Base-by-base conservation (phyloP, 495 filamentous ascomycete species). In the Friedmanniomyces endolithicus region DNA sequence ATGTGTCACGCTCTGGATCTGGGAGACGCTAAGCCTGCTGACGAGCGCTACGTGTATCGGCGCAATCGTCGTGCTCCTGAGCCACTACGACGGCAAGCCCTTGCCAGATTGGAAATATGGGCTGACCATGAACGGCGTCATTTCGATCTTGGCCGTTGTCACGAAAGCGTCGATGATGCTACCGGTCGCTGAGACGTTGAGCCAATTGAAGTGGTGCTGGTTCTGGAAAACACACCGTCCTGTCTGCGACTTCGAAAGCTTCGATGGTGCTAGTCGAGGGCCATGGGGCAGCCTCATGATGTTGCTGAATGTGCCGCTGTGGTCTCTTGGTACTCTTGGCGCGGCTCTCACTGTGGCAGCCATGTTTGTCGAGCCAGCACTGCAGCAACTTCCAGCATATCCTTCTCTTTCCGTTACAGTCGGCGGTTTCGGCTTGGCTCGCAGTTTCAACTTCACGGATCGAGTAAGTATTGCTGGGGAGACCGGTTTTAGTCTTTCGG, bases 121-220 rank as follows among this genome's bases (percentile, higher is more conserved):
- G n/a, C 46, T 56, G 8, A 56, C 53, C 11, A 22, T 56, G 25
- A 72, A 71, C 46, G 58, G 63, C 2, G 55, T 70, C n/a, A 63
- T 72, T 22, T 65, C 71, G 0, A 55, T 69, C 11, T 53, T 72
- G 11, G 61, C 67, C 0, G 68, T 65, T 2, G 53, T 63, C 9
- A 66, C 58, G 4, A 68, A 68, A 46, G 53, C 65, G 6, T 62
- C 67, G 0, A 33, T 72, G 39, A 37, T 70, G 29, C 59, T 64
- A 6, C 52, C 63, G 1, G 55, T 70, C 6, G 62, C 64, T 2
- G 58, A 60, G 16, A 57, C 53, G 7, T 50, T 71, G 12, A 56
- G 70, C 20, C 69, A 74, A 52, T 48, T 71, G 29, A 72, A 71
- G 63, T 70, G 71, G 71, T 57, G 56, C 19, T 64, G 63, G 60